A percentile compares a stretch with the other conserved stretches of the same genome.
phyloP scores from a whole-genome alignment of 345 rosid genomes.

The Raphanus raphanistrum region DNA sequence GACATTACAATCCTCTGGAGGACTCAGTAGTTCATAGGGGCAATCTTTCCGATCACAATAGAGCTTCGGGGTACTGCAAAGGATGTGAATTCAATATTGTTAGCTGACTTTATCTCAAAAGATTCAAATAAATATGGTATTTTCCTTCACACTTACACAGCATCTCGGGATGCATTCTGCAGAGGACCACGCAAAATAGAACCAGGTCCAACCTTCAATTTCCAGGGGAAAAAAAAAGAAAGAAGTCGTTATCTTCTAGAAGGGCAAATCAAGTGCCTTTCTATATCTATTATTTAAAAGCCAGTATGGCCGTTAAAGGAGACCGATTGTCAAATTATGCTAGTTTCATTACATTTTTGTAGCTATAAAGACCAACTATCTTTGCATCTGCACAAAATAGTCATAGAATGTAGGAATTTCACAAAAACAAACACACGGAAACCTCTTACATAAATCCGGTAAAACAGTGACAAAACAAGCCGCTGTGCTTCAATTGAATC shows the following conservation, averaged over 20 bases:
- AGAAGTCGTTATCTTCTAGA: constrained; percentile 17
- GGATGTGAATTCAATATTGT: constrained; percentile 20
- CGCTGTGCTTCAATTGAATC: constrained; percentile 92
- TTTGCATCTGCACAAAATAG: constrained; percentile 20
- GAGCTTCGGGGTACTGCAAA: constrained; percentile 78
- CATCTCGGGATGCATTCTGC: constrained; percentile 75
- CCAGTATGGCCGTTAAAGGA: constrained; percentile 12
- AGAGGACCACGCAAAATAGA: constrained; percentile 90
- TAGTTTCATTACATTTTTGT: constrained; percentile 8
- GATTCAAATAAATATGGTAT: constrained; percentile 10
- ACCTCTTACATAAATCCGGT: constrained; percentile 78
- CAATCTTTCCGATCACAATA: constrained; percentile 78
- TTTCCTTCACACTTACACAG: constrained; percentile 62
- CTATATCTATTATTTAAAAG: constrained; percentile 16
- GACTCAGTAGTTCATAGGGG: constrained; percentile 80
- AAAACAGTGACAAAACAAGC: constrained; percentile 88
- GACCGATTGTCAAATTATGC: constrained; percentile 16
- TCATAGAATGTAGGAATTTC: constrained; percentile 17
- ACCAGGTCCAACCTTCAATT: constrained; percentile 85
- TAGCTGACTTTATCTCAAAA: constrained; percentile 1
- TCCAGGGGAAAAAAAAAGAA: constrained; percentile 9
- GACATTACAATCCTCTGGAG: constrained; percentile 99
- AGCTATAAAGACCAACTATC: constrained; percentile 19
- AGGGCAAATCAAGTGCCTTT: constrained; percentile 7
- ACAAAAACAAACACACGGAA: constrained; percentile 19